Percentiles rank a stretch among this genome's conserved stretches.
Evolutionary conservation across 148 eudicot genomes (phyloP).

Genomic region (Fagopyrum tataricum): DNA sequence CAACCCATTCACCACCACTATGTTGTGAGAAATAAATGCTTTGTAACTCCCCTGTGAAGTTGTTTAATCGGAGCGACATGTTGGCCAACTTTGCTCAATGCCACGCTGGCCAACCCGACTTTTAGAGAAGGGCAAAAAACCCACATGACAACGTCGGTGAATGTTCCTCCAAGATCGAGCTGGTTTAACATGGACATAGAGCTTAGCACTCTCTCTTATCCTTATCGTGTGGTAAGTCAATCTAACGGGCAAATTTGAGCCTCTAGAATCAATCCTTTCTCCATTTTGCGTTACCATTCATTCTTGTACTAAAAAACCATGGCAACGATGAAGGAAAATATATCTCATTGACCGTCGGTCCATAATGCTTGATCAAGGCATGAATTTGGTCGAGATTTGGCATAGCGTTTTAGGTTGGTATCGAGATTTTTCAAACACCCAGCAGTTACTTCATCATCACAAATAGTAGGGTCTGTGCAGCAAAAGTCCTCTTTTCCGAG

Average conservation of each 20-base stretch:
- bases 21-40: conserved; percentile 75
- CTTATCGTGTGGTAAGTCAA: conserved; percentile 62
- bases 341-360: conserved; percentile 71
- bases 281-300: conserved; percentile 46
- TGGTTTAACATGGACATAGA: conserved; percentile 87
- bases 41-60: conserved; percentile 76
- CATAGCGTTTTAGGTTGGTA: conserved; percentile 49
- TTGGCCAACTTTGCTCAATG: conserved; percentile 53
- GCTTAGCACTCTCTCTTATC: conserved; percentile 59
- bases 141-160: conserved; percentile 95
- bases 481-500: conserved; percentile 69
- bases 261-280: conserved; percentile 50
- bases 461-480: conserved; percentile 27
- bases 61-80: conserved; percentile 84
- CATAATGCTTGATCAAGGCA: conserved; percentile 70
- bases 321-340: conserved; percentile 85
- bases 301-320: conserved; percentile 72
- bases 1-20: conserved; percentile 81
- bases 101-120: conserved; percentile 42
- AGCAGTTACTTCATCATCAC: conserved; percentile 35
- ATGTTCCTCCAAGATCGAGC: conserved; percentile 86
- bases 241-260: conserved; percentile 73
- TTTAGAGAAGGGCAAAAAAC: conserved; percentile 88
- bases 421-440: conserved; percentile 66
- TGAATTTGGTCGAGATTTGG: conserved; percentile 75